Conservation (phyloP, 495 filamentous ascomycete species). For the Ascodesmis nigricans region DNA sequence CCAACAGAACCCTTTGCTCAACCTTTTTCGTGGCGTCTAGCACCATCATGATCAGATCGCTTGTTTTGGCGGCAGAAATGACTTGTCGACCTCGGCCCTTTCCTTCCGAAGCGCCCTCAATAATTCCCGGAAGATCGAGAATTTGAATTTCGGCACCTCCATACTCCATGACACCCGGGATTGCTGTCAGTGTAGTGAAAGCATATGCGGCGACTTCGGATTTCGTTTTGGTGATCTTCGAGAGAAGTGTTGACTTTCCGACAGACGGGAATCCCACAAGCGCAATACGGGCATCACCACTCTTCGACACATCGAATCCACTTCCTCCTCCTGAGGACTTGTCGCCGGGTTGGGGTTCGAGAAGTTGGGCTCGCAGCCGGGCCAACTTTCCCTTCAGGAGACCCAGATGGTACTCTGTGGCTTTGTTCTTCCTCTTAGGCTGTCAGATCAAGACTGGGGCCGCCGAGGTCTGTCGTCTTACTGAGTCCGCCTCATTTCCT, state of each 20-base stretch:
- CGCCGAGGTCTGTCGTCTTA: conserved; percentile 4
- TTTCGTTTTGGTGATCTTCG: conserved; percentile 97
- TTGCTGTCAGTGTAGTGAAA: conserved; percentile 95
- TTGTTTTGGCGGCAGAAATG: conserved; percentile 98
- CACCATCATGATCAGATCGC: conserved; percentile 91
- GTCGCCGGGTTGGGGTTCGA: conserved; percentile 70
- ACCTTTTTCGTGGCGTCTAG: conserved; percentile 93
- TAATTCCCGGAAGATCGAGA: conserved; percentile 94
- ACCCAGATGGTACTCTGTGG: conserved; percentile 97
- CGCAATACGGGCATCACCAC: conserved; percentile 89
- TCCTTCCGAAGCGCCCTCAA: conserved; percentile 88
- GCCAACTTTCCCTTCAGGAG: conserved; percentile 97
- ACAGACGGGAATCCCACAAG: conserved; percentile 96
- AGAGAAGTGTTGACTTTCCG: conserved; percentile 95
- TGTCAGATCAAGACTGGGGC: conserved; percentile 25
- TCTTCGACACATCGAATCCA: conserved; percentile 95
- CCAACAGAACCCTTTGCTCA: conserved; percentile 74
- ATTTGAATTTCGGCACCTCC: conserved; percentile 97
- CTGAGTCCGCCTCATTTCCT: conserved; percentile 97
- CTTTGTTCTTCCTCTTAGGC: conserved; percentile 64
- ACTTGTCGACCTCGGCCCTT: conserved; percentile 94
- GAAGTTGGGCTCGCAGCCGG: conserved; percentile 76
- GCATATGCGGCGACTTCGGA: conserved; percentile 91
- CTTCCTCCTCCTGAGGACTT: conserved; percentile 45
- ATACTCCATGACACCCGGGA: conserved; percentile 94